Percentiles rank a stretch among this genome's conserved stretches.
These are phyloP conservation scores for Xylariaceae sp. DNA, from an alignment of 2,329 filamentous ascomycete genomes.

Conservation along the genomic window DNA sequence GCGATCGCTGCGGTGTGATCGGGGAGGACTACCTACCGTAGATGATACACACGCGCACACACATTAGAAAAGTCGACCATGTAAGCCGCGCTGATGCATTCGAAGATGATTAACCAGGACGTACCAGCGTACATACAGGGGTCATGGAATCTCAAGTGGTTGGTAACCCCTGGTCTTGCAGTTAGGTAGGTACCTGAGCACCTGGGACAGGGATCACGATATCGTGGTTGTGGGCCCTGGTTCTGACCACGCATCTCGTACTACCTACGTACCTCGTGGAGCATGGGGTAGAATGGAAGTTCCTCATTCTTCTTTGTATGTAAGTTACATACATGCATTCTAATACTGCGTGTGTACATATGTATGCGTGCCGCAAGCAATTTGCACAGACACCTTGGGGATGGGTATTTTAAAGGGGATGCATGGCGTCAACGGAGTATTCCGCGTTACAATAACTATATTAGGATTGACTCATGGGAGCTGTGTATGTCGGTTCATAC, in stretches of 20 bases:
- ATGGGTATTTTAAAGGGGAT: not conserved
- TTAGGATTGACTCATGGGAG: not conserved
- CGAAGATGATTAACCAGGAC: constrained; percentile 23
- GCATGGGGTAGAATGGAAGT: not conserved
- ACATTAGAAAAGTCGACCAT: not conserved
- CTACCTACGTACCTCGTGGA: not conserved
- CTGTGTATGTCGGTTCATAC: not conserved
- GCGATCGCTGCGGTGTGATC: constrained; percentile 32
- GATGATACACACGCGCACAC: not conserved
- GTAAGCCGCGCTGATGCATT: constrained; percentile 12
- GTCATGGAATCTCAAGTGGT: constrained; percentile 15
- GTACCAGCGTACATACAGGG: too few species aligned
- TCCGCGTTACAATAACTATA: not conserved
- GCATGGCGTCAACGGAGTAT: not conserved
- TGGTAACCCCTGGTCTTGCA: constrained; percentile 28
- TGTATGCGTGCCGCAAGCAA: too few species aligned
- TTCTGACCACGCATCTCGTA: not conserved
- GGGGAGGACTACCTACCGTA: not conserved
- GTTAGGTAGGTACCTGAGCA: constrained; percentile 12
- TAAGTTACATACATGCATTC: too few species aligned
- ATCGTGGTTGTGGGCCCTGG: constrained; percentile 13
- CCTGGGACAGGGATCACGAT: constrained; percentile 22
- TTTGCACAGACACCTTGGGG: not conserved
- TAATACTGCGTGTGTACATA: too few species aligned
- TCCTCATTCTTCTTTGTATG: not conserved